Evolutionary conservation across 208 protist species (phyloP), one percentile per base, ranked within the genome.

Genomic region (Wallacemonas sp.): DNA sequence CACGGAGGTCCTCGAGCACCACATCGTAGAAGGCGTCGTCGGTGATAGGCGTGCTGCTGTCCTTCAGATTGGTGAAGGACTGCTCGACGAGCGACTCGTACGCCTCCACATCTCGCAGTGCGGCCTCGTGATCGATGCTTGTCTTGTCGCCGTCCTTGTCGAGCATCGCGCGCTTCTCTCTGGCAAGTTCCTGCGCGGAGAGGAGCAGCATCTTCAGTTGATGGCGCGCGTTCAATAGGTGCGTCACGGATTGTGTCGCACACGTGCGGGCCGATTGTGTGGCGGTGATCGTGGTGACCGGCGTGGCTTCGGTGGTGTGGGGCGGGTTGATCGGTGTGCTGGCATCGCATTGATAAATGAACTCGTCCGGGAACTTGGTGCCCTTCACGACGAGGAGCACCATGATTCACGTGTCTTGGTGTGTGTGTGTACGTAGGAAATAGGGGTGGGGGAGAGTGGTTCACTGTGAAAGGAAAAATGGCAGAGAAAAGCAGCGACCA

Each of bases 371-470:
- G 64, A 84, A 95, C 39, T 72, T 79, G 10, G 89, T 92, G 1
- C 89, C 89, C 65, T 95, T 95, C 41, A 95, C 89, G 0, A 81
- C 61, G 1, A 95, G 65, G 2, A 87, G 41, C 10, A 95, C 89
- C 89, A 95, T 95, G 20, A 26, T 50, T 18, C n/a, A 55, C 55
- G 29, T 22, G 48, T 32, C 5, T 55, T 18, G 14, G 14, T 67
- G 48, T 45, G 4, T 57, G 29, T 67, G 31, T 31, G 20, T 28
- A 31, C 14, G 33, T 31, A n/a, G n/a, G n/a, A n/a, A n/a, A n/a
- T n/a, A n/a, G n/a, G n/a, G n/a, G n/a, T n/a, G n/a, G n/a, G n/a
- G n/a, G n/a, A n/a, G n/a, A n/a, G n/a, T n/a, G n/a, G n/a, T n/a
- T n/a, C n/a, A n/a, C n/a, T n/a, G n/a, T n/a, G n/a, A n/a, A 36